Evolutionary conservation across 2,329 filamentous ascomycete species (phyloP).

Genomic region (Periglandula ipomoeae): DNA sequence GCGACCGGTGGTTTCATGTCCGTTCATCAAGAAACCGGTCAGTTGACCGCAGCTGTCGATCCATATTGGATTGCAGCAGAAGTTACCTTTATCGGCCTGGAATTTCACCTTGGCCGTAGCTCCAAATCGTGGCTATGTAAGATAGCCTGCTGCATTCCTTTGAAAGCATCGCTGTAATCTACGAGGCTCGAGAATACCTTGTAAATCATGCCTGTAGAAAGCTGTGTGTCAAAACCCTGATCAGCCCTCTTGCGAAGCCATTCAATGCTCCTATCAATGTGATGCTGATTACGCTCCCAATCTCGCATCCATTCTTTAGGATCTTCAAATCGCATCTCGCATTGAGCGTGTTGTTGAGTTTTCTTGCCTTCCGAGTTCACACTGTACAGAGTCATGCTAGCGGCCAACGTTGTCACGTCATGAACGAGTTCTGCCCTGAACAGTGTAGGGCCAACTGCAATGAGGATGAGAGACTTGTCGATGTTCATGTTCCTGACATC

Average conservation of each 20-base stretch:
- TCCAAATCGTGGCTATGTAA: conserved; percentile 2
- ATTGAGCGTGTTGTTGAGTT: neutral
- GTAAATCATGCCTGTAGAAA: conserved; percentile 9
- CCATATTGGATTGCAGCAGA: too few relatives aligned
- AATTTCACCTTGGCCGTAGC: neutral
- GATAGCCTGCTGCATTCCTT: conserved; percentile 6
- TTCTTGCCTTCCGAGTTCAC: conserved; percentile 31
- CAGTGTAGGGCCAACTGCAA: neutral
- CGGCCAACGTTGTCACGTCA: too few relatives aligned
- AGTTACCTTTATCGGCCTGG: neutral
- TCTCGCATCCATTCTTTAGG: conserved; percentile 4
- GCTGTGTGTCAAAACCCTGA: conserved; percentile 2
- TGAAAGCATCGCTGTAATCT: conserved; percentile 7
- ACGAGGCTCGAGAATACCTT: conserved; percentile 10
- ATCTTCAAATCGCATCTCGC: conserved; percentile 1
- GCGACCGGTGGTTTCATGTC: neutral
- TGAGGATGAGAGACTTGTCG: neutral
- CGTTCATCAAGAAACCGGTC: neutral
- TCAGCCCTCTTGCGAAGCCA: conserved; percentile 5
- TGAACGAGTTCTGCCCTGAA: neutral
- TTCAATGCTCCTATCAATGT: conserved; percentile 6
- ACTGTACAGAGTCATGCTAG: too few relatives aligned
- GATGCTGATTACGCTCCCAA: conserved; percentile 5
- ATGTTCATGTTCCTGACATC: neutral
- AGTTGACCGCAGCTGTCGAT: neutral